Evolutionary conservation across 2,329 filamentous ascomycete genomes (phyloP), one percentile per base, ranked within the genome.

Genomic region (Claviceps purpurea): DNA sequence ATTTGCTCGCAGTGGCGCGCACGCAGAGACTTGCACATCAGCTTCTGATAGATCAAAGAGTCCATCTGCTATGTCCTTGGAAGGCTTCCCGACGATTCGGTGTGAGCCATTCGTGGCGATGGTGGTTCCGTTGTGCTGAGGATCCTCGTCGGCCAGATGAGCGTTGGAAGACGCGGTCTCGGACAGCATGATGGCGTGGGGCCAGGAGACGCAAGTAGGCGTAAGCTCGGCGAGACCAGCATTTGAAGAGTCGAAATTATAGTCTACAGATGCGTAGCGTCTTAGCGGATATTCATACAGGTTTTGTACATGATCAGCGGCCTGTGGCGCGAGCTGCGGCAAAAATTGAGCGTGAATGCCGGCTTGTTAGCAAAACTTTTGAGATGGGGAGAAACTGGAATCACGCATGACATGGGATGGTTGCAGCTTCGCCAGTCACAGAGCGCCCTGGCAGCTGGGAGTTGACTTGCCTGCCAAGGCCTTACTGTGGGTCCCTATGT

Each of bases 131-230:
- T 58, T 54, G 47, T 58, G 56, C 55, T 60, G 58, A 55, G 55
- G 54, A 50, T 64, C 60, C 57, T 63, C 61, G 56, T 60, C 61
- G 59, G 61, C 60, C 57, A 60, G 58, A 62, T 62, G 61, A 57
- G 65, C 69, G 70, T 69, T 68, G 69, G 72, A 69, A 69, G 75
- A 79, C 76, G 76, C 77, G 76, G 69, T 77, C 71, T 73, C 72
- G 69, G 73, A 76, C 78, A 81, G 81, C 73, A 70, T 77, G 67
- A 67, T 64, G 68, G 65, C 62, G 62, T 62, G 64, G 71, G 65
- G 64, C 64, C 61, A 61, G 65, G 65, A 66, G 67, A 68, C 68
- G 66, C 63, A 63, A 62, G 65, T 65, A 65, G 70, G 70, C 73
- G 74, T 70, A 68, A 73, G 70, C 73, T 76, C 74, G 65, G 70